Conservation (phyloP, 441 rosid species). For the Syzygium syzygioides region DNA sequence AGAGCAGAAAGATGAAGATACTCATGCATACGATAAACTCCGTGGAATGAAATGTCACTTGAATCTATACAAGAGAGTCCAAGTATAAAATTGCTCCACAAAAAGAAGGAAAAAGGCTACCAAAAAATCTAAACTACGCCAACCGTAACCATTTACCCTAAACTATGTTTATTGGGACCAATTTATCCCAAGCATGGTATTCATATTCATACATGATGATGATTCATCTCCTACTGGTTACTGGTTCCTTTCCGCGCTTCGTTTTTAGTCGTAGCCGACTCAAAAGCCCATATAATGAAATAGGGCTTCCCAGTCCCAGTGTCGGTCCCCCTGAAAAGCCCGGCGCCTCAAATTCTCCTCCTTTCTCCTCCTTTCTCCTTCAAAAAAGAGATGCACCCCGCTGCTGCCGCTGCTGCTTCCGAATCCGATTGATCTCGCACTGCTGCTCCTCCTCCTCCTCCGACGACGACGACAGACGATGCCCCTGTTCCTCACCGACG, state of each 20-base stretch:
- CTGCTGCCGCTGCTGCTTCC: background rate
- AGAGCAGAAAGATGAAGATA: background rate
- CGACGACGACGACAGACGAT: constrained; percentile 30
- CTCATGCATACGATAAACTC: background rate
- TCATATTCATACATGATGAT: no score
- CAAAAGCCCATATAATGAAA: background rate
- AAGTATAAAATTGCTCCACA: no score
- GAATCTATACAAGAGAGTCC: background rate
- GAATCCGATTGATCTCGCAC: background rate
- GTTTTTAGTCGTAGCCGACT: no score
- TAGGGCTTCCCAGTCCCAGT: background rate
- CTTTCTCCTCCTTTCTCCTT: no score
- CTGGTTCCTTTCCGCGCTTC: no score
- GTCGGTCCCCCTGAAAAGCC: background rate
- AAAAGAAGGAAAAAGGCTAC: no score
- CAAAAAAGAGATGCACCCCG: background rate
- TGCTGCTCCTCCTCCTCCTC: constrained; percentile 9
- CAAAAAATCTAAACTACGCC: no score
- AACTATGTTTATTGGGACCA: no score
- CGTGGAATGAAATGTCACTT: background rate
- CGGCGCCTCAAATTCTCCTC: background rate
- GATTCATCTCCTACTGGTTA: no score
- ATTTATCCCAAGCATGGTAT: no score
- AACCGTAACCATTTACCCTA: no score
- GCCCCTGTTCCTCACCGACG: constrained; percentile 90